Conservation (phyloP, 768 basidiomycete species). For the Serendipita indica region DNA sequence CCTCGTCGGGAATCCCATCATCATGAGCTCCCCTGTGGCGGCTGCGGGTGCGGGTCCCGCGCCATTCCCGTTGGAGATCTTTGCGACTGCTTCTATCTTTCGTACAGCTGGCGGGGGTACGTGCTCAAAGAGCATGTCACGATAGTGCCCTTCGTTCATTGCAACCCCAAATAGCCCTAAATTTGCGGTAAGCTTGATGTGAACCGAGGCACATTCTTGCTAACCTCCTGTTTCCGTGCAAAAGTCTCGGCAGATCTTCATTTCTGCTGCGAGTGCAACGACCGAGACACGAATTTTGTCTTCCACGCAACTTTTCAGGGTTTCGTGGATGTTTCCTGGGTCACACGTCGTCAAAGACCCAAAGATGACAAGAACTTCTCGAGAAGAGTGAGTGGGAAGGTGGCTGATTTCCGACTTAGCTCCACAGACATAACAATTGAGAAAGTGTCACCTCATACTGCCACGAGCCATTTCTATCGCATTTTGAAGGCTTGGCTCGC, state of each 20-base stretch:
- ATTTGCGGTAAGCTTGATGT: slow-evolving; percentile 9
- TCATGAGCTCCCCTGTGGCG: slow-evolving; percentile 80
- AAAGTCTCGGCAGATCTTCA: slow-evolving; percentile 91
- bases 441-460: slow-evolving; percentile 62
- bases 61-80: not conserved
- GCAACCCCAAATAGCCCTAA: slow-evolving; percentile 77
- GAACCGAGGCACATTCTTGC: slow-evolving; percentile 16
- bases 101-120: slow-evolving; percentile 87
- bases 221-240: slow-evolving; percentile 84
- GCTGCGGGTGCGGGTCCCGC: slow-evolving; percentile 35
- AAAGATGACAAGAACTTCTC: slow-evolving; percentile 87
- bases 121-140: slow-evolving; percentile 87
- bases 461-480: slow-evolving; percentile 92
- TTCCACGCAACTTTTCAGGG: slow-evolving; percentile 68
- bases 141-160: slow-evolving; percentile 93
- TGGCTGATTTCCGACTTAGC: slow-evolving; percentile 39
- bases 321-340: slow-evolving; percentile 91
- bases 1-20: slow-evolving; percentile 97
- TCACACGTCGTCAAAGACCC: slow-evolving; percentile 95
- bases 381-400: slow-evolving; percentile 91
- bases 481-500: slow-evolving; percentile 94
- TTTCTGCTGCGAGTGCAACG: slow-evolving; percentile 90
- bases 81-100: slow-evolving; percentile 27
- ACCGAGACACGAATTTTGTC: slow-evolving; percentile 83
- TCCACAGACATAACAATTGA: slow-evolving; percentile 11